phyloP scores from a whole-genome alignment of 2,329 filamentous ascomycete genomes.

The Calonectria honghensis region DNA sequence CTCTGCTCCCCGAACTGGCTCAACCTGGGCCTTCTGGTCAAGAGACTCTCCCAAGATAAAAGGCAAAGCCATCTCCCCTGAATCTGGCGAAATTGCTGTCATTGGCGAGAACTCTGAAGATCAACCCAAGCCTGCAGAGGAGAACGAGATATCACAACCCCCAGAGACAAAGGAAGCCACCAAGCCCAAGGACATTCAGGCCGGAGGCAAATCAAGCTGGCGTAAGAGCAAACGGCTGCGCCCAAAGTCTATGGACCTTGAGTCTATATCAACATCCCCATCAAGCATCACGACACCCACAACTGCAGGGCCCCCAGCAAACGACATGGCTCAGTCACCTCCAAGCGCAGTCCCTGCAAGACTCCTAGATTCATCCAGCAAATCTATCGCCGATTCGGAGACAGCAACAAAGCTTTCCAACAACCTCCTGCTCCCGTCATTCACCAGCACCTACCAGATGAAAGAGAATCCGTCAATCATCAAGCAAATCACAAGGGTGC shows the following conservation, averaged over 20 bases:
- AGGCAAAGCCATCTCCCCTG: slow-evolving; percentile 59
- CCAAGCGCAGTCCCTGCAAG: slow-evolving; percentile 5
- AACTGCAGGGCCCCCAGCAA: slow-evolving; percentile 39
- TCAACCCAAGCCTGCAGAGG: slow-evolving; percentile 69
- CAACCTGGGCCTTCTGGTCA: slow-evolving; percentile 90
- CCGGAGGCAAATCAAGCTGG: slow-evolving; percentile 58
- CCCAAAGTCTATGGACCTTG: slow-evolving; percentile 69
- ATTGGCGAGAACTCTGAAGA: slow-evolving; percentile 74
- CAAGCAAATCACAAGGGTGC: slow-evolving; percentile 77
- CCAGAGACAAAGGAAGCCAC: slow-evolving; percentile 56
- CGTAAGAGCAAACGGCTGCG: slow-evolving; percentile 67
- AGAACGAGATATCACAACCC: slow-evolving; percentile 64
- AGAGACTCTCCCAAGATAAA: slow-evolving; percentile 69
- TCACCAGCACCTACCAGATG: slow-evolving; percentile 80
- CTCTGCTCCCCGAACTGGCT: slow-evolving; percentile 70
- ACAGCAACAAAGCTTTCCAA: slow-evolving; percentile 66
- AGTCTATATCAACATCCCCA: slow-evolving; percentile 59
- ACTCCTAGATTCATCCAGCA: slow-evolving; percentile 49
- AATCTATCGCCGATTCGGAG: slow-evolving; percentile 65
- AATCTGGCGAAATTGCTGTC: slow-evolving; percentile 73
- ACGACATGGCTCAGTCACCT: slow-evolving; percentile 44
- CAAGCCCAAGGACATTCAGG: slow-evolving; percentile 57
- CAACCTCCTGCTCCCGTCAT: slow-evolving; percentile 82
- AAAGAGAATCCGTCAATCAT: slow-evolving; percentile 82
- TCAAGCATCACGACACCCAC: slow-evolving; percentile 52